Percentiles rank a stretch among this genome's conserved stretches.
These are phyloP conservation scores for Chenopodium suecicum DNA, from an alignment of 148 eudicot genomes.

Conservation along the genomic window DNA sequence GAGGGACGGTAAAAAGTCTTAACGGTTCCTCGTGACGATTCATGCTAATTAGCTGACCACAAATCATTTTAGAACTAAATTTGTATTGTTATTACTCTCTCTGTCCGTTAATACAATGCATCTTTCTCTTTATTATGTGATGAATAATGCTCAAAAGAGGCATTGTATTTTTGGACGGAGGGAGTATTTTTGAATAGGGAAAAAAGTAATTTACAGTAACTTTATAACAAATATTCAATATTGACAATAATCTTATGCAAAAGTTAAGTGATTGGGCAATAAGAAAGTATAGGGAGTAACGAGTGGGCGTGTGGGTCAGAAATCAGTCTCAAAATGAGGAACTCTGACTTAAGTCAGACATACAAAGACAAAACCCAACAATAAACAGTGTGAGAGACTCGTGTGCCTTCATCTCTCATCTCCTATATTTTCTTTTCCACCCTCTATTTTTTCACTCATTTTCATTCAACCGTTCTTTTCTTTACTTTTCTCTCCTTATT, in stretches of 20 bases:
- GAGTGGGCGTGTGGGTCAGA: slow-evolving; percentile 23
- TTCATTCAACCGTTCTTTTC: slow-evolving; percentile 5
- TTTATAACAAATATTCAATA: neutral
- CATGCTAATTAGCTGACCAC: no score
- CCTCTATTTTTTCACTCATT: neutral
- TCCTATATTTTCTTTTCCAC: neutral
- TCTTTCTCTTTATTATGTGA: no score
- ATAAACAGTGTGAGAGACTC: slow-evolving; percentile 12
- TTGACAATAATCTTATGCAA: neutral
- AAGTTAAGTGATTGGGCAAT: neutral
- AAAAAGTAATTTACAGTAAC: no score
- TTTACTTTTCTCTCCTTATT: neutral
- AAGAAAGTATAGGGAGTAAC: neutral
- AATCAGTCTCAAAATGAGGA: slow-evolving; percentile 21
- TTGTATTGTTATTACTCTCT: no score
- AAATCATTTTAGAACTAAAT: no score
- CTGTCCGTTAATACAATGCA: no score
- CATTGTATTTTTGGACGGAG: no score
- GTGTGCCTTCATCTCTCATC: slow-evolving; percentile 18
- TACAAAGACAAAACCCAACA: slow-evolving; percentile 21
- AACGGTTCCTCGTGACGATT: no score
- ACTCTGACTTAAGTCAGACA: slow-evolving; percentile 29
- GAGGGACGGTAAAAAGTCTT: no score
- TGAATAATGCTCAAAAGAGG: no score
- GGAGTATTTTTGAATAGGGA: no score